Base-by-base conservation (phyloP, 768 basidiomycete genomes). In the Tulasnella sp. region DNA sequence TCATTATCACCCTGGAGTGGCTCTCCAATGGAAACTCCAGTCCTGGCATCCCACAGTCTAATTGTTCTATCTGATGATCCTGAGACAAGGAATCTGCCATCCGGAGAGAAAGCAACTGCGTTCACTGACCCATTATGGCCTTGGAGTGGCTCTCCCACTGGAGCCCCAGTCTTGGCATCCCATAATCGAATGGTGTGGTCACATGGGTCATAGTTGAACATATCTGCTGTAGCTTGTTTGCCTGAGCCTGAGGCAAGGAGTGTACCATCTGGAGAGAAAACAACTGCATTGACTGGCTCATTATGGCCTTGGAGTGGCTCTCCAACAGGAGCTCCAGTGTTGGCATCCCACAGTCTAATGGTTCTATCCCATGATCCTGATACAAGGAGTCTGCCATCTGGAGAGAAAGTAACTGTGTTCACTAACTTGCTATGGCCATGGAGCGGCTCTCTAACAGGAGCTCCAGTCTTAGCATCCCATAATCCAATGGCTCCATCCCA, bases 231-330 rank as follows among this genome's bases (percentile, higher is more conserved):
- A n/a, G n/a, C n/a, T n/a, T n/a, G n/a, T n/a, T n/a, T n/a, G n/a
- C n/a, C n/a, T 18, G 81, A 81, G 4, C 31, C 81, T 24, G 77
- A 81, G 1, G 50, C 81, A 28, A 81, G 48, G 9, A 28, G 60
- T 2, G 24, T 50, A 24, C 76, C 41, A 46, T 64, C 24, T 34
- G 60, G 60, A 28, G 60, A 64, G 60, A 64, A 64, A 7, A 24
- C 60, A 34, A 64, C 31, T n/a, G 60, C 31, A 34, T 64, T 28
- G 18, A 64, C 60, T 22, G 24, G 4, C 18, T 28, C n/a, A 14
- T 28, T 14, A 22, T 50, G 48, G 20, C 48, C 48, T 50, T 22
- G 12, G 16, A 50, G 48, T 16, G 48, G 48, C 48, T 50, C 48
- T 50, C 48, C 48, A 50, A 50, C 20, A 50, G 48, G 8, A 50